Percentiles rank a stretch among this genome's conserved stretches.
Evolutionary conservation across 2,329 filamentous ascomycete species (phyloP).

Genomic region (Pestalotiopsis sp.): DNA sequence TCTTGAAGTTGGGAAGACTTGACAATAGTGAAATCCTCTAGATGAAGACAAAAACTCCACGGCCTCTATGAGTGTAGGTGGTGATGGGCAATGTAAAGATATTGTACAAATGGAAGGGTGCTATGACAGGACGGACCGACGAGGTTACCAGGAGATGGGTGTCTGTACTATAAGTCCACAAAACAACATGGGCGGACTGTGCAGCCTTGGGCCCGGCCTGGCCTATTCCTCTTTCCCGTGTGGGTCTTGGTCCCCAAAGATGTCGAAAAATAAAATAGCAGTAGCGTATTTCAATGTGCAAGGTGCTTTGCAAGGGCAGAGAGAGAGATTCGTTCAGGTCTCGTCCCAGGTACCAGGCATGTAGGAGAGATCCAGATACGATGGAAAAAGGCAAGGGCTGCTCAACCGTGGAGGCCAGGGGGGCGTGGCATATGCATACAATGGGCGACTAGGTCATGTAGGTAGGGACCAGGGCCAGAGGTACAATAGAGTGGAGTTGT

Average conservation of each 20-base stretch:
- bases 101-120: background rate
- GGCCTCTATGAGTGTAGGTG: background rate
- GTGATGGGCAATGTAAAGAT: background rate
- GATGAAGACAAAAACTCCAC: background rate
- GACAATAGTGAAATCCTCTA: background rate
- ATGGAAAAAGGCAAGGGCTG: background rate
- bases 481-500: slow-evolving; percentile 4
- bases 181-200: background rate
- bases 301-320: background rate
- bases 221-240: background rate
- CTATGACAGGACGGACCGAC: background rate
- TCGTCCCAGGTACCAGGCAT: background rate
- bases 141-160: background rate
- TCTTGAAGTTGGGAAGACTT: background rate
- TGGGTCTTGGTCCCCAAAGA: background rate
- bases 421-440: background rate
- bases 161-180: background rate
- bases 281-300: background rate
- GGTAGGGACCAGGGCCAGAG: background rate
- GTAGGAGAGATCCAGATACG: background rate
- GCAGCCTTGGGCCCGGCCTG: background rate
- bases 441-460: background rate
- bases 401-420: background rate
- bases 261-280: background rate
- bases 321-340: background rate